Evolutionary conservation across 495 filamentous ascomycete species (phyloP), one percentile per base, ranked within the genome.

Genomic region (Tuber microsphaerosporum): DNA sequence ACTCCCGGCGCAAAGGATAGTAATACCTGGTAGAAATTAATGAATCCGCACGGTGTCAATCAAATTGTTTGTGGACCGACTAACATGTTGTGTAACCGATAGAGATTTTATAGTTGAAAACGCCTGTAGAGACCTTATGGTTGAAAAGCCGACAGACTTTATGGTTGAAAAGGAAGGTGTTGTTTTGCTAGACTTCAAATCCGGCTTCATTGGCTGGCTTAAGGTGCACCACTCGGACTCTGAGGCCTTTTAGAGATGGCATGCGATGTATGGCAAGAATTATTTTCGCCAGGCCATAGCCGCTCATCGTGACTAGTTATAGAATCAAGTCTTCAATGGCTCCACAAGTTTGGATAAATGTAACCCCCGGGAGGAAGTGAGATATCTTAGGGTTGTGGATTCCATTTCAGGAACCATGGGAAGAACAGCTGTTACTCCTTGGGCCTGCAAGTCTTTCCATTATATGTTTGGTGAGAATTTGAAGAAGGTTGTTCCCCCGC

Each of bases 401-500:
- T 76, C 70, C 31, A 70, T 76, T 8, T 82, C 83, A 20, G 56
- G 71, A 42, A 56, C 72, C 22, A 77, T 74, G 68, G 75, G 48
- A 72, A n/a, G 81, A 46, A 94, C 92, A 0, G 85, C 91, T 9
- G 90, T 92, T 6, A 93, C 92, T 0, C 89, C 90, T 0, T 92
- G 88, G 73, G 87, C 90, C 7, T 87, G 89, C 74, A 81, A 88
- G 31, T 88, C 87, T 73, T 94, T 94, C 77, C 85, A 87, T 17
- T 82, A 89, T 51, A n/a, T n/a, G n/a, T n/a, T n/a, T n/a, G n/a
- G n/a, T n/a, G n/a, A n/a, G n/a, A n/a, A n/a, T n/a, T n/a, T 90
- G 46, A 77, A 84, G 2, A 78, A 79, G 48, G 80, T 81, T 31
- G 74, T 39, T 42, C 75, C 75, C 42, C 46, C 71, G 20, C 51